These are phyloP conservation scores for Cladosporium sp. DNA, from an alignment of 2,329 filamentous ascomycete genomes.

Conservation along the genomic window DNA sequence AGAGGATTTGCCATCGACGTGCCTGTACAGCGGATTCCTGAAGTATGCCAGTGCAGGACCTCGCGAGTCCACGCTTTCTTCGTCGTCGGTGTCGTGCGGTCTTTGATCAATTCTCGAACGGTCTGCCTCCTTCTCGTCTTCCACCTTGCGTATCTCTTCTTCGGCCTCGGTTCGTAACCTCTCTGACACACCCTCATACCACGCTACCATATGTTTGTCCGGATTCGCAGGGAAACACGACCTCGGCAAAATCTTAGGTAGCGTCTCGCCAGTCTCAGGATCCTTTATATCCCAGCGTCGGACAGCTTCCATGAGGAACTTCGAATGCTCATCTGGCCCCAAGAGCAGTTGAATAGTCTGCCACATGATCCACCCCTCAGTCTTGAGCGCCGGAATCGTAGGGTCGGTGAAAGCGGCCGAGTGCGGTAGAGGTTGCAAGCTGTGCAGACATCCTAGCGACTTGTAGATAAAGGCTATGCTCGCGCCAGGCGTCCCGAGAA, in stretches of 20 bases:
- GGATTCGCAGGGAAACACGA: slow-evolving; percentile 66
- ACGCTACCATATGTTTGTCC: slow-evolving; percentile 75
- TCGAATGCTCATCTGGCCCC: slow-evolving; percentile 81
- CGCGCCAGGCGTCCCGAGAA: slow-evolving; percentile 67
- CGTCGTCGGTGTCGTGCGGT: slow-evolving; percentile 26
- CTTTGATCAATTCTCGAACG: not conserved
- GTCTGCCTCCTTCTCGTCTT: slow-evolving; percentile 8
- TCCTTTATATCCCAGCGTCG: slow-evolving; percentile 71
- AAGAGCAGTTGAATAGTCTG: slow-evolving; percentile 86
- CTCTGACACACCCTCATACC: slow-evolving; percentile 76
- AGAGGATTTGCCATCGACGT: slow-evolving; percentile 39
- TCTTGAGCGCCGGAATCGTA: slow-evolving; percentile 75
- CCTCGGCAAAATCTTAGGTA: slow-evolving; percentile 61
- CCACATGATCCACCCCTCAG: slow-evolving; percentile 85
- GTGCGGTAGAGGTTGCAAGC: slow-evolving; percentile 54
- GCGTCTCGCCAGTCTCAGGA: slow-evolving; percentile 57
- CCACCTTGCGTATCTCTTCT: slow-evolving; percentile 28
- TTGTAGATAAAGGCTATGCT: slow-evolving; percentile 91
- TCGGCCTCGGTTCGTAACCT: slow-evolving; percentile 62
- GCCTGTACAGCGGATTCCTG: slow-evolving; percentile 46
- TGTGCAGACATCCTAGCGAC: slow-evolving; percentile 84
- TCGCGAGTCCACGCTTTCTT: slow-evolving; percentile 40
- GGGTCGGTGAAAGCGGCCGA: slow-evolving; percentile 66
- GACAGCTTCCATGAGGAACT: slow-evolving; percentile 76
- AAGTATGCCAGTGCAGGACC: slow-evolving; percentile 46